Percentiles rank a stretch among this genome's conserved stretches.
These are phyloP conservation scores for Tylopilus rubrobrunneus DNA, from an alignment of 768 basidiomycete species.

Conservation along the genomic window DNA sequence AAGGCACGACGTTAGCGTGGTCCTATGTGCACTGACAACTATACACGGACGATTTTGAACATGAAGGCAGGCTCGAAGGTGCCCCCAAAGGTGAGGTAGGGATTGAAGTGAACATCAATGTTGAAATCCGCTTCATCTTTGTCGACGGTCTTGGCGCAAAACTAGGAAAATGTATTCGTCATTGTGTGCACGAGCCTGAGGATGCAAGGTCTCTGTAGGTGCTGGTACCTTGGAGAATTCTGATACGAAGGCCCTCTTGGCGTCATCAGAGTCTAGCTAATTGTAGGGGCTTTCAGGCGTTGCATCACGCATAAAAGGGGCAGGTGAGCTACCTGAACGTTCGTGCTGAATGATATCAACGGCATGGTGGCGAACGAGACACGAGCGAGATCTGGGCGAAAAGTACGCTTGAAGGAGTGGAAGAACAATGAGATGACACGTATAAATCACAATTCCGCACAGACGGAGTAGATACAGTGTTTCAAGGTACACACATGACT, in stretches of 20 bases:
- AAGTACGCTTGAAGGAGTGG: background rate
- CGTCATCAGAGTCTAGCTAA: conserved; percentile 21
- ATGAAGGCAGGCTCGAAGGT: conserved; percentile 65
- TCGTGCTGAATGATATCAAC: conserved; percentile 36
- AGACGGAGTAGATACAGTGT: background rate
- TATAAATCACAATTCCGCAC: no score
- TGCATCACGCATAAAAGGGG: background rate
- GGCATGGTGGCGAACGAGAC: conserved; percentile 29
- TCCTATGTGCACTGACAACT: background rate
- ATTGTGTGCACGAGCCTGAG: background rate
- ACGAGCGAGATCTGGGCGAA: background rate
- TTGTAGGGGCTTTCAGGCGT: background rate
- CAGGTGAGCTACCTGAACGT: conserved; percentile 29
- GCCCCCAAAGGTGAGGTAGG: conserved; percentile 57
- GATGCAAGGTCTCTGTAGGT: background rate
- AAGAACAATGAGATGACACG: no score
- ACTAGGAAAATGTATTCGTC: conserved; percentile 29
- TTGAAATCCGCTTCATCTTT: conserved; percentile 57
- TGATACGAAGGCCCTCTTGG: conserved; percentile 34
- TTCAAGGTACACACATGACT: background rate
- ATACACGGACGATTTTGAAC: conserved; percentile 50
- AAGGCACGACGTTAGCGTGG: background rate
- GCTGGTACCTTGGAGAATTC: conserved; percentile 55
- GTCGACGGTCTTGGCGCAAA: conserved; percentile 46
- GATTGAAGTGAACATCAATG: conserved; percentile 53